Evolutionary conservation across 441 rosid species (phyloP), one percentile per base, ranked within the genome.

Genomic region (Macaranga tanarius): DNA sequence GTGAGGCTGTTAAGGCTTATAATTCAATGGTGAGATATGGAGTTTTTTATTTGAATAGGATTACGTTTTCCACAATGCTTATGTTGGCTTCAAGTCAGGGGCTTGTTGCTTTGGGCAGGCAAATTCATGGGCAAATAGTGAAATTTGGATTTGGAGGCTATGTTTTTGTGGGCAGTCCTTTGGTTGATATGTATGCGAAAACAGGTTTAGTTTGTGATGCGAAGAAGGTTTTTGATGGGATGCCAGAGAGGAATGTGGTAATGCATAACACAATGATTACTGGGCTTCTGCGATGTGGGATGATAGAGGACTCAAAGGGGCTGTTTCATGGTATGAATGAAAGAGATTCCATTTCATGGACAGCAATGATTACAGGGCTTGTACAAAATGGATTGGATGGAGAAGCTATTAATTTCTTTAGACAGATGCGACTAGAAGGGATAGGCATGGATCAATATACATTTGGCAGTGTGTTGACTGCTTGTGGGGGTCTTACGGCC

Each of bases 171-270:
- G 88, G 90, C 31, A 89, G 97, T 71, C 86, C 97, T 67, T 72
- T 93, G 88, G 76, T 91, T 67, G 93, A 91, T 81, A 89, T 93
- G 98, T 93, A 93, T 79, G 86, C 95, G 7, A 91, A 93, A 81
- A 55, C 68, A 63, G 92, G 95, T 58, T 58, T 81, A 10, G 75
- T 95, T 73, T 76, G 68, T 74, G 90, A 90, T 73, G 96, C 98
- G 2, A 86, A 84, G 72, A 75, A 26, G 75, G 89, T 82, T 72
- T 93, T 95, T 70, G 76, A 87, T 68, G 86, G 83, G 75, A 51
- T 84, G 20, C 74, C 81, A 0, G 84, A 87, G 62, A 84, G 80
- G 77, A 95, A 89, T 75, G 79, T 88, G 67, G 93, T 91, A 48
- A 77, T 89, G 90, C 82, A 80, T 77, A 91, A 93, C 67, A 85